Conservation (phyloP, 176 grass and related monocot genomes). For the Bolboschoenus planiculmis region DNA sequence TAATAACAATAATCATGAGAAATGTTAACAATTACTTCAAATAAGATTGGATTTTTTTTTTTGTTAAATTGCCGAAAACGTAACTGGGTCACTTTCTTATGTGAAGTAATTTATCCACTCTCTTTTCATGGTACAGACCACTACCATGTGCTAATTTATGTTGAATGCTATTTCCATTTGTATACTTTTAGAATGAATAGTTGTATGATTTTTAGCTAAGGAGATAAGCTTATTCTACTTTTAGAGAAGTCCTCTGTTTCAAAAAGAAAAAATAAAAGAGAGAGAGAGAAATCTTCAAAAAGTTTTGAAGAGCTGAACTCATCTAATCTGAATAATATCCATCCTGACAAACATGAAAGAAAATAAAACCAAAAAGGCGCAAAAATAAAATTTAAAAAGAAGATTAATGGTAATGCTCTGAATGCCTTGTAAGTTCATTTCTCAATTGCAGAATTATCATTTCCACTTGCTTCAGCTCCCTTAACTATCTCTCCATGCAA, state of each 20-base stretch:
- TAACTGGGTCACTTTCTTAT: background rate
- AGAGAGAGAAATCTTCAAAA: background rate
- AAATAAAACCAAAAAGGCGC: conserved; percentile 34
- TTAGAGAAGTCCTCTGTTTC: background rate
- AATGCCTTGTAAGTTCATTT: conserved; percentile 26
- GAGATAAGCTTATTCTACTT: background rate
- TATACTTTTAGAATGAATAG: background rate
- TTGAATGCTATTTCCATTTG: background rate
- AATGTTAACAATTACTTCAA: background rate
- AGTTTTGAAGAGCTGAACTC: conserved; percentile 7
- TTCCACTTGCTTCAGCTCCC: conserved; percentile 3
- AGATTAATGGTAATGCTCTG: conserved; percentile 25
- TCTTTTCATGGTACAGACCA: background rate
- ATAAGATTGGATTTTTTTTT: background rate
- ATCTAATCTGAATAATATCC: conserved; percentile 12
- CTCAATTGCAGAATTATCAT: conserved; percentile 23
- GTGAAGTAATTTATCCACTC: background rate
- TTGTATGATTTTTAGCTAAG: background rate
- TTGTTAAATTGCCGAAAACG: background rate
- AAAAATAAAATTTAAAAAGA: conserved; percentile 14
- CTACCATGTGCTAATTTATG: background rate
- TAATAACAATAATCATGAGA: background rate
- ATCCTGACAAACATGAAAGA: conserved; percentile 16
- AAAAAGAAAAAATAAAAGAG: background rate
- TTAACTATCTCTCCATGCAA: conserved; percentile 25